These are phyloP conservation scores for Puccinia coronata DNA, from an alignment of 1,284 basidiomycete species.

Conservation along the genomic window DNA sequence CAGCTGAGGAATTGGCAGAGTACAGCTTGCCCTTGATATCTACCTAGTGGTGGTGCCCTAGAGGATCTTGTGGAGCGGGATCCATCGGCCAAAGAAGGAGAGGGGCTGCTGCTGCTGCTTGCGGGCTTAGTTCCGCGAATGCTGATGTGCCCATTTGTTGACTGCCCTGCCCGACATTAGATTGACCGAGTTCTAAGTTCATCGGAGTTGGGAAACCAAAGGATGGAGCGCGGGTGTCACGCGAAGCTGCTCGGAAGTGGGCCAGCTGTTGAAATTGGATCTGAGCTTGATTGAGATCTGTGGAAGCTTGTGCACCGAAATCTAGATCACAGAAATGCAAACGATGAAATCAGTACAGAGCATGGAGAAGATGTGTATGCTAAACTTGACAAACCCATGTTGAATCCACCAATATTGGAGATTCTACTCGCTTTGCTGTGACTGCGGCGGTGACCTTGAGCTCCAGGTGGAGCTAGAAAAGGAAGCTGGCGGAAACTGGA, in stretches of 20 bases:
- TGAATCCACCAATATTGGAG: slow-evolving; percentile 50
- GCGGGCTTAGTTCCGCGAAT: slow-evolving; percentile 67
- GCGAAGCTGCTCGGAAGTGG: slow-evolving; percentile 92
- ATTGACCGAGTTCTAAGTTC: slow-evolving; percentile 75
- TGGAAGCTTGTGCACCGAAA: slow-evolving; percentile 52
- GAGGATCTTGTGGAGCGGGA: slow-evolving; percentile 44
- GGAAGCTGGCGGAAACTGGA: slow-evolving; percentile 55
- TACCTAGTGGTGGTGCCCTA: slow-evolving; percentile 29
- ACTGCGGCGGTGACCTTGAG: slow-evolving; percentile 57
- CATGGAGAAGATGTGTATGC: slow-evolving; percentile 9
- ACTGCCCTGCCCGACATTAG: slow-evolving; percentile 66
- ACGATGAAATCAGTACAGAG: slow-evolving; percentile 37
- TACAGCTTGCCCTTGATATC: slow-evolving; percentile 33
- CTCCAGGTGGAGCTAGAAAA: slow-evolving; percentile 60
- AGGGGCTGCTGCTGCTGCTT: slow-evolving; percentile 3
- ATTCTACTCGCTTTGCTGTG: slow-evolving; percentile 24
- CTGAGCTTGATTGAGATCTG: slow-evolving; percentile 65
- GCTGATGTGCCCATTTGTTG: slow-evolving; percentile 93
- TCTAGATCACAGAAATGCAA: slow-evolving; percentile 33
- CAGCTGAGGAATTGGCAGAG: neutral
- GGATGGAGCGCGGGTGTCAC: slow-evolving; percentile 94
- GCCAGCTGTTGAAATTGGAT: slow-evolving; percentile 93
- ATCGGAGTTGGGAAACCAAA: slow-evolving; percentile 97
- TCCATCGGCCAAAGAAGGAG: slow-evolving; percentile 40
- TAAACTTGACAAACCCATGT: slow-evolving; percentile 34